phyloP scores from a whole-genome alignment of 75 land plant species.

The Cupressus sempervirens region DNA sequence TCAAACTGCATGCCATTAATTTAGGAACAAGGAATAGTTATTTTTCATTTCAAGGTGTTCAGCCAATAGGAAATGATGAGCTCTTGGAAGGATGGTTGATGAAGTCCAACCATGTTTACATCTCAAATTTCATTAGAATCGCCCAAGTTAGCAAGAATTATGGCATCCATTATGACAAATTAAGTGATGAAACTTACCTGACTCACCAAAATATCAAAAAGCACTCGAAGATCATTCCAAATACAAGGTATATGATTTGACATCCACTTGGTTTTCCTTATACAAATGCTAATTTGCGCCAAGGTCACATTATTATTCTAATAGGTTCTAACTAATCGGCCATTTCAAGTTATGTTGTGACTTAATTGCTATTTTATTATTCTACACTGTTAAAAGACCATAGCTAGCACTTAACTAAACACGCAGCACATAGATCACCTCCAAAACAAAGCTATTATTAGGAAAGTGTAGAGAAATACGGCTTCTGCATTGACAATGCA shows the following conservation, averaged over 20 bases:
- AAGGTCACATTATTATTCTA: no score
- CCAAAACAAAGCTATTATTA: no score
- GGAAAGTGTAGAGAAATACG: background rate
- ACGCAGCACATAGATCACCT: background rate
- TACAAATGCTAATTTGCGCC: background rate
- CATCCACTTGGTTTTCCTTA: background rate
- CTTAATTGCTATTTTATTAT: no score
- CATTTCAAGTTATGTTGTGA: background rate
- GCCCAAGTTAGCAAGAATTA: background rate
- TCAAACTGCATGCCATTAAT: no score
- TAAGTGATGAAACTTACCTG: background rate
- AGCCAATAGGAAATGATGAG: no score
- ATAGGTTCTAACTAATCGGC: background rate
- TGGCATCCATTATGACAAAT: background rate
- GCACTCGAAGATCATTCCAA: no score
- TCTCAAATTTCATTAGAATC: background rate
- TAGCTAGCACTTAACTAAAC: background rate
- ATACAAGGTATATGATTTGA: no score
- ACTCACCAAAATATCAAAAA: background rate
- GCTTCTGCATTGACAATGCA: background rate
- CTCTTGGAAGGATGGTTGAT: background rate
- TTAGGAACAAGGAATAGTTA: no score
- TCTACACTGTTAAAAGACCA: background rate
- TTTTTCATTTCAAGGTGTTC: no score
- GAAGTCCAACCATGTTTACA: no score